Evolutionary conservation across 2,329 filamentous ascomycete species (phyloP).

Genomic region (Colletotrichum sansevieriae): DNA sequence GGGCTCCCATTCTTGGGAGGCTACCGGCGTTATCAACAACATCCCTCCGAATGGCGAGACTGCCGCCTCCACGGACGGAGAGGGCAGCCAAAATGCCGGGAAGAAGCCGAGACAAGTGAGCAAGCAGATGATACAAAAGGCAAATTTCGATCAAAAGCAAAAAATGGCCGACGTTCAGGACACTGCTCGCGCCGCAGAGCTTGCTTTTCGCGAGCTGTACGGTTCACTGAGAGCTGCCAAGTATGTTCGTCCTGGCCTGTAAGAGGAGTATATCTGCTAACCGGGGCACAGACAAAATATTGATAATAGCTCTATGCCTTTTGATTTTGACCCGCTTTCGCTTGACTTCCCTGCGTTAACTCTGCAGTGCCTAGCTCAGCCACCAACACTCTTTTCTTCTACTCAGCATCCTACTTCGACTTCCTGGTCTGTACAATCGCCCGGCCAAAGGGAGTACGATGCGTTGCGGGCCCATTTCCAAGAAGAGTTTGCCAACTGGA

Average conservation of each 20-base stretch:
- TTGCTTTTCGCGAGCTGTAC: slow-evolving; percentile 86
- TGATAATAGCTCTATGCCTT: slow-evolving; percentile 68
- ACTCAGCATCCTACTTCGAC: slow-evolving; percentile 82
- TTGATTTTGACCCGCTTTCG: slow-evolving; percentile 86
- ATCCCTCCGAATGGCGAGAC: slow-evolving; percentile 60
- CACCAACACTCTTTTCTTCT: slow-evolving; percentile 84
- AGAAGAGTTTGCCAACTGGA: slow-evolving; percentile 77
- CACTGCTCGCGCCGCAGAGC: slow-evolving; percentile 84
- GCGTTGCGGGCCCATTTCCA: slow-evolving; percentile 77
- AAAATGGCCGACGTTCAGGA: slow-evolving; percentile 79
- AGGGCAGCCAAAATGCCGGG: slow-evolving; percentile 50
- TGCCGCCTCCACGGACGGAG: slow-evolving; percentile 43
- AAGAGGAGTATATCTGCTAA: slow-evolving; percentile 26
- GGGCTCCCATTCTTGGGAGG: slow-evolving; percentile 76
- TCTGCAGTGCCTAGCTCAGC: slow-evolving; percentile 83
- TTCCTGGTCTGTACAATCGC: slow-evolving; percentile 86
- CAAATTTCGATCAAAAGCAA: slow-evolving; percentile 73
- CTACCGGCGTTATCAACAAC: slow-evolving; percentile 83
- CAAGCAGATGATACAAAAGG: slow-evolving; percentile 68
- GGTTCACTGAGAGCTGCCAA: slow-evolving; percentile 86
- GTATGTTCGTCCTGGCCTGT: slow-evolving; percentile 61
- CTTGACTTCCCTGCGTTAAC: slow-evolving; percentile 90
- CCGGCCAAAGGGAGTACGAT: slow-evolving; percentile 79
- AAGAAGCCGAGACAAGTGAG: slow-evolving; percentile 60
- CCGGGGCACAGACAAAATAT: slow-evolving; percentile 62